Evolutionary conservation across 2,329 filamentous ascomycete species (phyloP).

Genomic region (Claviceps lovelessii): DNA sequence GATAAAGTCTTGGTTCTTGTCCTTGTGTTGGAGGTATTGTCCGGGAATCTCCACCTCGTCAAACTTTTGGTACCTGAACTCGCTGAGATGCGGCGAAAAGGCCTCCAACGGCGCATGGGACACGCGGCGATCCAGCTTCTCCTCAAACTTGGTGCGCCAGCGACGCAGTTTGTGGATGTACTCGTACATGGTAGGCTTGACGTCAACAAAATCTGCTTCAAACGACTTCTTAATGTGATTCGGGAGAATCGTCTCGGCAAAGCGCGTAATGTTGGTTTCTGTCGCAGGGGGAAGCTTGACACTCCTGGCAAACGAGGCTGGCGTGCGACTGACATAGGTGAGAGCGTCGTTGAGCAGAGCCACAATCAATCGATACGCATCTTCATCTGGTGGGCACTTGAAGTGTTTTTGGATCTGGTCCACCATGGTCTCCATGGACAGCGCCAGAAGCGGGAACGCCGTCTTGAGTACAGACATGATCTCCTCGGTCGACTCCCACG

Average conservation of each 20-base stretch:
- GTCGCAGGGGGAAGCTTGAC: constrained; percentile 82
- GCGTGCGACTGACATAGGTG: constrained; percentile 80
- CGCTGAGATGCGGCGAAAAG: constrained; percentile 82
- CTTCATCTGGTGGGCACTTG: constrained; percentile 96
- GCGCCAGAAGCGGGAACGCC: constrained; percentile 82
- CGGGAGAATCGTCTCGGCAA: constrained; percentile 90
- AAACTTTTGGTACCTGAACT: constrained; percentile 95
- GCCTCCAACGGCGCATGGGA: constrained; percentile 62
- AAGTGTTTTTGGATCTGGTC: constrained; percentile 98
- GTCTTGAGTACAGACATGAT: constrained; percentile 93
- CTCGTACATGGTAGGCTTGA: constrained; percentile 94
- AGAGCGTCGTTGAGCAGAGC: constrained; percentile 90
- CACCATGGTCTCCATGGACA: constrained; percentile 99
- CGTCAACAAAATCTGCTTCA: constrained; percentile 88
- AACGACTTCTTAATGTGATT: constrained; percentile 92
- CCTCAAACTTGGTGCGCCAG: constrained; percentile 96
- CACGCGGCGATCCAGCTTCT: constrained; percentile 79
- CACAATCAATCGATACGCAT: constrained; percentile 95
- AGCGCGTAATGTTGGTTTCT: constrained; percentile 90
- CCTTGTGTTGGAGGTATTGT: constrained; percentile 91
- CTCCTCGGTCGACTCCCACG: constrained; percentile 94
- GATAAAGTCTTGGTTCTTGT: constrained; percentile 98
- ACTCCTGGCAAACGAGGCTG: constrained; percentile 73
- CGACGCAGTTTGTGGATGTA: constrained; percentile 94
- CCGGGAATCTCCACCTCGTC: constrained; percentile 97